phyloP scores from a whole-genome alignment of 1,139 yeast species.

The Hansenula sp. region DNA sequence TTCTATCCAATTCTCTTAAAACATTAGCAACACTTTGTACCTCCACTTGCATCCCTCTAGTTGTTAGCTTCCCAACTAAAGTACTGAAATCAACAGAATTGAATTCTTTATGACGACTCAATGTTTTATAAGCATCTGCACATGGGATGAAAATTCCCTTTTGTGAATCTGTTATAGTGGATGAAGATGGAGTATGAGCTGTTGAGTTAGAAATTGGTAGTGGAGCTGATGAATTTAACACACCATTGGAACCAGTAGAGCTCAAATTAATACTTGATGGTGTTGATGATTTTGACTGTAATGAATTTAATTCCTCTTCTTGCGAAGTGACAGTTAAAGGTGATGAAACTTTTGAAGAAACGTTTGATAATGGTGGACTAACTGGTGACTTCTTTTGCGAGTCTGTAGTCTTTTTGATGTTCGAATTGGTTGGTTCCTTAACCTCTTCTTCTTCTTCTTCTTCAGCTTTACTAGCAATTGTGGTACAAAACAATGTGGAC shows the following conservation, averaged over 20 bases:
- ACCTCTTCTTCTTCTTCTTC: slow-evolving; percentile 15
- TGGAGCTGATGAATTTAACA: slow-evolving; percentile 1
- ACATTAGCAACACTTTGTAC: slow-evolving; percentile 84
- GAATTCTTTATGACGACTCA: slow-evolving; percentile 76
- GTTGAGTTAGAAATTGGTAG: slow-evolving; percentile 14
- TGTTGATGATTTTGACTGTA: slow-evolving; percentile 10
- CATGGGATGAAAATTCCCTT: slow-evolving; percentile 72
- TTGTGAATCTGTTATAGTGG: slow-evolving; percentile 5
- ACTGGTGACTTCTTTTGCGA: slow-evolving; percentile 19
- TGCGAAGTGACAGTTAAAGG: slow-evolving; percentile 14
- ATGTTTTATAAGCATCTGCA: slow-evolving; percentile 82
- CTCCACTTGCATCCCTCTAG: slow-evolving; percentile 86
- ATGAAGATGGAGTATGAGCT: slow-evolving; percentile 5
- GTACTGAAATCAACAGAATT: slow-evolving; percentile 68
- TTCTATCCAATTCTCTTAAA: slow-evolving; percentile 70
- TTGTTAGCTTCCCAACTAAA: slow-evolving; percentile 70
- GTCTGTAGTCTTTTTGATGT: slow-evolving; percentile 2
- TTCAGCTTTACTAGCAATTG: slow-evolving; percentile 59
- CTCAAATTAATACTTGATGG: background rate
- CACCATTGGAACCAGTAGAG: background rate
- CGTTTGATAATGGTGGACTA: slow-evolving; percentile 21
- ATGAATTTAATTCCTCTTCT: slow-evolving; percentile 21
- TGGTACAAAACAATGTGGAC: slow-evolving; percentile 85
- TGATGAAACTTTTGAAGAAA: slow-evolving; percentile 22
- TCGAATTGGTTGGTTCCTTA: slow-evolving; percentile 5